Evolutionary conservation across 1,139 yeast genomes (phyloP), one percentile per base, ranked within the genome.

Genomic region (Pichia sp.): DNA sequence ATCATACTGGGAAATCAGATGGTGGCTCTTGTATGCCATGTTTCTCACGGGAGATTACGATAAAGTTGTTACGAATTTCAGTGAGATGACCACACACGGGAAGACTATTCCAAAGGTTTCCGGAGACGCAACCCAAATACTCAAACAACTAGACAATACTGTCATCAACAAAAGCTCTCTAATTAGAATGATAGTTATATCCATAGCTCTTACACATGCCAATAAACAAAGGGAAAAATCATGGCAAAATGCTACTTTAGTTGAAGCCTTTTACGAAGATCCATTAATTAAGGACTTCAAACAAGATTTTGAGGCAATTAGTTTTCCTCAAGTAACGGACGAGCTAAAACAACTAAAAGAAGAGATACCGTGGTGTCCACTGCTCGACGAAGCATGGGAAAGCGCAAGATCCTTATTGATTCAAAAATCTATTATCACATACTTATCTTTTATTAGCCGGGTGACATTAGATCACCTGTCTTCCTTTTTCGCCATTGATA

Each of bases 401-500:
- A 47, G 29, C 13, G 38, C 34, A 4, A n/a, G 34, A 10, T 41
- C 44, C 5, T 11, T 55, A 11, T 8, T 53, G n/a, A 5, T 48
- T 6, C 54, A 52, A 47, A 61, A 64, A 49, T 48, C 54, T 11
- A 54, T 59, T 15, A 26, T 67, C 2, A 54, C 55, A 1, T 66
- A 62, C 44, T 54, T 67, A 2, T 61, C 68, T 2, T 43, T 61
- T 8, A 45, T 64, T 16, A 52, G 61, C 7, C 51, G 54, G 15
- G 63, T 61, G 5, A 45, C 59, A 1, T 15, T 65, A 7, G 46
- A 31, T 1, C 64, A 62, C 41, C 45, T 68, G 53, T 52, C 59
- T 13, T 11, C 16, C 4, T 52, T 52, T 11, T 62, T 67, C 50
- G 59, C 60, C 2, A 26, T 59, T 29, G 51, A 48, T 26, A 40